Base-by-base conservation (phyloP, 306 rosid genomes). In the Quercus bicolor region DNA sequence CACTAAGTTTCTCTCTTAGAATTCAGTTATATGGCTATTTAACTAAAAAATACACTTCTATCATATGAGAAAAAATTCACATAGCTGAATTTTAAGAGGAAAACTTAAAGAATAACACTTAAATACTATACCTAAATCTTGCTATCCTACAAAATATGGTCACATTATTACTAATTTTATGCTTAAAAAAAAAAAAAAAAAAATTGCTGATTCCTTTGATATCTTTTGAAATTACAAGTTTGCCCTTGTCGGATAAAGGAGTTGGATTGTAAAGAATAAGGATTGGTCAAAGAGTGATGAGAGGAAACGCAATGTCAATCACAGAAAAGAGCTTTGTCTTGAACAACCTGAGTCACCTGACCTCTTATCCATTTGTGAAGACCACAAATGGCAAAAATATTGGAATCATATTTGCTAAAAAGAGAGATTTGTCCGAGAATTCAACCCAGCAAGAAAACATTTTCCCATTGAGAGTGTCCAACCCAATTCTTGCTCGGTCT, bases 401-500 rank as follows among this genome's bases (percentile, higher is more conserved):
- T 33, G 19, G 66, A 9, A 68, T 62, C 75, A 19, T 28, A 2
- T 68, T 70, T 21, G 89, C 93, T 18, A 82, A 84, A 70, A 87
- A 77, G 84, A 84, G 70, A 12, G 88, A 89, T 64, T 78, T 71
- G 11, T 68, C 86, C 8, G 79, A 86, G 68, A 77, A 75, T 26
- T 71, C 76, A 52, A 82, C 64, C 16, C 86, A 59, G 57, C 77
- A 55, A 21, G 29, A 69, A 65, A 19, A 80, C 56, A 56, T 23
- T 43, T 78, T 83, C 60, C 81, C 88, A 3, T 57, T 87, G 21
- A 80, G 26, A 53, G 14, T 90, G 79, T 81, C 97, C 9, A 89
- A 74, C 64, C 73, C 89, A 60, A 13, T 51, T 80, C 68, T 94
- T 24, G 88, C 89, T 75, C 90, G 90, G n/a, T 74, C 86, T 33